phyloP scores from a whole-genome alignment of 805 yeast genomes.

The Schizosaccharomyces cryophilus region DNA sequence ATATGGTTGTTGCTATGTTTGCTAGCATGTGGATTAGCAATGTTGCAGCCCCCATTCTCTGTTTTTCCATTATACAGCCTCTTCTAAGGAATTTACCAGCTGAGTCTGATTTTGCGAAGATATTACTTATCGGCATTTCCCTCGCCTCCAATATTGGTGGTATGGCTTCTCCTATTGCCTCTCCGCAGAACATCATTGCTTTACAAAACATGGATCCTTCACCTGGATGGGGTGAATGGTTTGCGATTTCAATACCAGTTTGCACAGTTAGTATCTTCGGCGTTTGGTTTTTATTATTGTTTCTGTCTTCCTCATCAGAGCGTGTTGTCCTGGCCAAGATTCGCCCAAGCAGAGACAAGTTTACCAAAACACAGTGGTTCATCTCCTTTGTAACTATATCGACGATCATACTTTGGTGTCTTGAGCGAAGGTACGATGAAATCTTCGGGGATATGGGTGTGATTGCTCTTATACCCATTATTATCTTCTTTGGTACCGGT shows the following conservation, averaged over 20 bases:
- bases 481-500: constrained; percentile 85
- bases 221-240: constrained; percentile 85
- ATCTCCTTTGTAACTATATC: constrained; percentile 38
- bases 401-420: constrained; percentile 77
- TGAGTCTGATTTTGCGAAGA: constrained; percentile 52
- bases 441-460: constrained; percentile 92
- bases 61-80: constrained; percentile 80
- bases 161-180: constrained; percentile 90
- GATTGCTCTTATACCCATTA: constrained; percentile 67
- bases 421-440: constrained; percentile 47
- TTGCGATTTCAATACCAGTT: constrained; percentile 65
- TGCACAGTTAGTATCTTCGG: constrained; percentile 33
- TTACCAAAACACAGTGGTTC: constrained; percentile 51
- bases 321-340: constrained; percentile 31
- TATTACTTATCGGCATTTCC: constrained; percentile 75
- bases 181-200: constrained; percentile 88
- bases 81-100: constrained; percentile 61
- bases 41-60: constrained; percentile 90
- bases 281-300: constrained; percentile 48
- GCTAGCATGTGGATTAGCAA: constrained; percentile 89
- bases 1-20: constrained; percentile 68
- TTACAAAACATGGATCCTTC: constrained; percentile 66
- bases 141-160: constrained; percentile 86
- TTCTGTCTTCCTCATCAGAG: constrained; percentile 23
- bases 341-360: constrained; percentile 33